Evolutionary conservation across 2,329 filamentous ascomycete species (phyloP), one percentile per base, ranked within the genome.

Genomic region (Pyricularia grisea): DNA sequence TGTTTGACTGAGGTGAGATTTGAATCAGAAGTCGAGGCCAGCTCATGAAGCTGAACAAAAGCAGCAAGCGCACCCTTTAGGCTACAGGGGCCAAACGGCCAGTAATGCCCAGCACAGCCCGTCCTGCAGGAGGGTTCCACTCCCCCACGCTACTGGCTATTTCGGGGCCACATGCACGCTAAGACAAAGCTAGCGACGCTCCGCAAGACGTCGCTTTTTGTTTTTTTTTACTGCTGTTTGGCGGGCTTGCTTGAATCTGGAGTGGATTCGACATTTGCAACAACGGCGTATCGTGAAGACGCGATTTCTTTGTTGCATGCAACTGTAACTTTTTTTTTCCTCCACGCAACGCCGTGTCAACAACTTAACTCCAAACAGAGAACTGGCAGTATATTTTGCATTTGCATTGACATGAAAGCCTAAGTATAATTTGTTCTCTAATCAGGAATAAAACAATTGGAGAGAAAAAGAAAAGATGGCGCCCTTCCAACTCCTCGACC

Each of bases 401-500:
- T 3, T 9, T n/a, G 42, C 11, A 55, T 55, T 55, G 42, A 6
- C 3, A n/a, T 3, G 1, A 11, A 2, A 20, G n/a, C 6, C 7
- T 2, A 55, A 55, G 2, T 4, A 5, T 55, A 3, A 14, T 9
- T 5, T 55, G 5, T 5, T 9, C 42, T n/a, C n/a, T 17, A 55
- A 50, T 50, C 3, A n/a, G 11, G 42, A 10, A 55, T 4, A n/a
- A 55, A 9, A 55, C 14, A 20, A 2, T 20, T n/a, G 17, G 42
- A n/a, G 58, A 27, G 1, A 61, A 27, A 36, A 7, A 27, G 12
- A n/a, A n/a, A 72, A 70, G 50, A 83, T 83, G 81, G 76, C 82
- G 27, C 78, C 79, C 66, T 93, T 90, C 82, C 84, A 86, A 64
- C 82, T 94, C 66, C 83, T 96, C 66, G 90, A 93, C 69, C 90